Conservation (phyloP, 2,329 filamentous ascomycete genomes). For the Aspergillus tamarii region DNA sequence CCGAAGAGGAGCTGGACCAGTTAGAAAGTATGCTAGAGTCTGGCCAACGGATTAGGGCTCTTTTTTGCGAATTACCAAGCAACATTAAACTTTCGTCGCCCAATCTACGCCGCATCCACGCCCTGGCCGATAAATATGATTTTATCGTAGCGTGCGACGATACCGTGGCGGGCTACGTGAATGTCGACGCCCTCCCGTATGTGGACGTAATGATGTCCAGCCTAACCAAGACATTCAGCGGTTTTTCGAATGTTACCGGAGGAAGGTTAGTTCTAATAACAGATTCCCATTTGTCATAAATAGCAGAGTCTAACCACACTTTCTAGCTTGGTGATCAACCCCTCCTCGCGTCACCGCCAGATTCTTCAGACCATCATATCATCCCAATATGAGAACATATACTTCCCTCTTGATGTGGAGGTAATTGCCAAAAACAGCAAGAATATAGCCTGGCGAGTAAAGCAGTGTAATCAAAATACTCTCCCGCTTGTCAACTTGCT, state of each 20-base stretch:
- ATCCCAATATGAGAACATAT: background rate
- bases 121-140: background rate
- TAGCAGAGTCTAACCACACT: no score
- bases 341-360: background rate
- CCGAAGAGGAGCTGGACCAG: background rate
- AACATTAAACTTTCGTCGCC: background rate
- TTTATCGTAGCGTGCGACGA: background rate
- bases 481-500: background rate
- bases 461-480: background rate
- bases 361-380: background rate
- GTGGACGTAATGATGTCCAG: background rate
- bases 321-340: background rate
- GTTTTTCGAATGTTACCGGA: background rate
- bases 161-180: background rate
- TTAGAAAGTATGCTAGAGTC: background rate
- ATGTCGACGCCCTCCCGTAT: background rate
- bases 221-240: constrained; percentile 1
- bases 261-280: background rate
- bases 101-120: background rate
- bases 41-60: background rate
- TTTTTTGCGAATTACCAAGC: constrained; percentile 1
- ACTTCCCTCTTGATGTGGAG: background rate
- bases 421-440: background rate
- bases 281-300: no score
- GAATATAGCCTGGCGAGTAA: background rate